Conservation (phyloP, 176 grass and related monocot species). For the sorghum (Sorghum bicolor) region DNA sequence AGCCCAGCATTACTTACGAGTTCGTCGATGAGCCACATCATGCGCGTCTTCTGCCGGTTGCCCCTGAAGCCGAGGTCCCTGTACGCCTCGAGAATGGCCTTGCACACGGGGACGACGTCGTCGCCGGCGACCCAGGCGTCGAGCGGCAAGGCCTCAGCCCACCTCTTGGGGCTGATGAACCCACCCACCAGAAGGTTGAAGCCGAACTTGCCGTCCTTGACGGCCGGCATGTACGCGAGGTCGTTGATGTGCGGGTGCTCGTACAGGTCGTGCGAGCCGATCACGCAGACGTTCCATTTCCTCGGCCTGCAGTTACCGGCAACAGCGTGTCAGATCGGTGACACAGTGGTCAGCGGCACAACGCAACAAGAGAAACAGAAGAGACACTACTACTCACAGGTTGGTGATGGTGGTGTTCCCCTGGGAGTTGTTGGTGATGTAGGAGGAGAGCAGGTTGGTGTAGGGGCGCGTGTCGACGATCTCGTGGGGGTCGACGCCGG, state of each 20-base stretch:
- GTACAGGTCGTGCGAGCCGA: slow-evolving; percentile 84
- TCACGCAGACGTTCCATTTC: slow-evolving; percentile 90
- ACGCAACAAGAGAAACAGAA: neutral
- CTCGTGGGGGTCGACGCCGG: slow-evolving; percentile 81
- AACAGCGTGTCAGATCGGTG: neutral
- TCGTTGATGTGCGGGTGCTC: slow-evolving; percentile 97
- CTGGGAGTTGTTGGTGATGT: slow-evolving; percentile 64
- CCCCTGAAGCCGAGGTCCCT: slow-evolving; percentile 78
- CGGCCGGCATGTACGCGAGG: slow-evolving; percentile 80
- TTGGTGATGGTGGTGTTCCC: slow-evolving; percentile 77
- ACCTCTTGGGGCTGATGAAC: slow-evolving; percentile 91
- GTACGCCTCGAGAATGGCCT: slow-evolving; percentile 71
- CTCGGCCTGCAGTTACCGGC: slow-evolving; percentile 42
- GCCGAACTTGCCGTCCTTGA: slow-evolving; percentile 68
- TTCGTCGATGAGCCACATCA: slow-evolving; percentile 99
- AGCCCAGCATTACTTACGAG: slow-evolving; percentile 48
- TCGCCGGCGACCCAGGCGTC: slow-evolving; percentile 78
- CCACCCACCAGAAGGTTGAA: slow-evolving; percentile 95
- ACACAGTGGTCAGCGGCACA: neutral
- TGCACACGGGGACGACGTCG: slow-evolving; percentile 63
- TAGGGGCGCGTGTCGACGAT: slow-evolving; percentile 92
- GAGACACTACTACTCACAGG: slow-evolving; percentile 38
- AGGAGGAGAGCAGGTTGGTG: slow-evolving; percentile 82
- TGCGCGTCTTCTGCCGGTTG: slow-evolving; percentile 85
- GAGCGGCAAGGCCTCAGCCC: slow-evolving; percentile 78